Evolutionary conservation across 768 basidiomycete genomes (phyloP).

Genomic region (Termitomyces sp.): DNA sequence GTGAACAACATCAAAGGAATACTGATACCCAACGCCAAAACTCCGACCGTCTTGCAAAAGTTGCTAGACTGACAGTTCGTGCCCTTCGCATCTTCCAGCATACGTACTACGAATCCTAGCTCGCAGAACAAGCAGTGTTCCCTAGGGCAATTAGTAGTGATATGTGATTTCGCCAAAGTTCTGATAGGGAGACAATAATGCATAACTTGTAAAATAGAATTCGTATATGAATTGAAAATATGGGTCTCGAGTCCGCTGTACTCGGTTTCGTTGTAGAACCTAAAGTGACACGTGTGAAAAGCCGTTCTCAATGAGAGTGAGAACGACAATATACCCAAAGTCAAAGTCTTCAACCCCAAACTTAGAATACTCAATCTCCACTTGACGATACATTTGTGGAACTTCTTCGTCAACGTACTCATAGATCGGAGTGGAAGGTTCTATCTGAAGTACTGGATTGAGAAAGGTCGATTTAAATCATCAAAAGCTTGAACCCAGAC

Average conservation of each 20-base stretch:
- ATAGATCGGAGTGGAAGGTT: conserved; percentile 45
- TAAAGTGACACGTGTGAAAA: conserved; percentile 20
- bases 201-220: conserved; percentile 84
- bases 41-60: conserved; percentile 90
- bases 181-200: conserved; percentile 80
- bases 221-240: conserved; percentile 96
- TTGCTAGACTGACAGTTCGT: conserved; percentile 96
- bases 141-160: conserved; percentile 77
- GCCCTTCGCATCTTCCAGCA: conserved; percentile 93
- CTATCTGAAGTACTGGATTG: conserved; percentile 29
- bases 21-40: conserved; percentile 71
- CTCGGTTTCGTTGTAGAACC: conserved; percentile 89
- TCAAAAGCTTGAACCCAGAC: conserved; percentile 31
- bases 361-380: conserved; percentile 97
- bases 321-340: conserved; percentile 63
- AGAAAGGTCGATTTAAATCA: not conserved
- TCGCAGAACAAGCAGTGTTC: conserved; percentile 96
- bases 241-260: conserved; percentile 95
- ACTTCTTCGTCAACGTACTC: conserved; percentile 55
- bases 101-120: conserved; percentile 87
- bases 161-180: conserved; percentile 83
- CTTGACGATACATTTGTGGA: conserved; percentile 80
- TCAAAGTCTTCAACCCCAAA: conserved; percentile 99
- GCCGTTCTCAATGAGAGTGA: not conserved
- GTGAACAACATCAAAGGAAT: conserved; percentile 5